Evolutionary conservation across 2,329 filamentous ascomycete species (phyloP), one percentile per base, ranked within the genome.

Genomic region (Bimuria novae-zelandiae): DNA sequence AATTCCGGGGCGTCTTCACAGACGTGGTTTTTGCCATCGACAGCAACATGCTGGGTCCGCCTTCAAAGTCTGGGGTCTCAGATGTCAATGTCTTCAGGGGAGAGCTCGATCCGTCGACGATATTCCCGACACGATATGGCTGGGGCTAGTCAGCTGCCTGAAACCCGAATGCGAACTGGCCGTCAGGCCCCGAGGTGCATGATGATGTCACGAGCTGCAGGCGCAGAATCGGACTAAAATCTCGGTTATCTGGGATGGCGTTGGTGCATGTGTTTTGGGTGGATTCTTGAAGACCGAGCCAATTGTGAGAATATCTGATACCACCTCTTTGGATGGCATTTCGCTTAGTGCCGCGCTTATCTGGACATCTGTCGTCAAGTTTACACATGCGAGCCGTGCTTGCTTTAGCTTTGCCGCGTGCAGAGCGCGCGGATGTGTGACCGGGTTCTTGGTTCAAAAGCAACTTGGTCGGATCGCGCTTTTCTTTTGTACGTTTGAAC

Each of bases 21-120:
- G 75, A 78, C 56, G 64, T 79, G 5, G 76, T 78, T 1, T 79
- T 79, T 54, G 76, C 75, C 3, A 75, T 79, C 33, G 75, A 78
- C 55, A 73, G 62, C 47, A 66, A 62, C 22, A 64, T 67, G 54
- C 66, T 70, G 11, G 71, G 65, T 14, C 47, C 60, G 16, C 60
- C 64, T 21, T 36, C 60, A 1, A 76, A 74, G 52, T 70, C 65
- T 22, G 68, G 65, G 17, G 23, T 62, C 40, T 67, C 71, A 10
- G 75, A 78, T 49, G 54, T 69, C 11, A 73, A 76, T 14, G 64
- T 76, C n/a, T 77, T 77, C 63, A 69, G 67, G 51, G 57, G 68
- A 33, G 73, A 73, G 47, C 73, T 76, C 39, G 65, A 71, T 48
- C 70, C 73, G 2, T 70, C 69, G 32, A 71, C 64, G 5, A 66